Evolutionary conservation across 75 land plant genomes (phyloP).

Genomic region (Cupressus sempervirens): DNA sequence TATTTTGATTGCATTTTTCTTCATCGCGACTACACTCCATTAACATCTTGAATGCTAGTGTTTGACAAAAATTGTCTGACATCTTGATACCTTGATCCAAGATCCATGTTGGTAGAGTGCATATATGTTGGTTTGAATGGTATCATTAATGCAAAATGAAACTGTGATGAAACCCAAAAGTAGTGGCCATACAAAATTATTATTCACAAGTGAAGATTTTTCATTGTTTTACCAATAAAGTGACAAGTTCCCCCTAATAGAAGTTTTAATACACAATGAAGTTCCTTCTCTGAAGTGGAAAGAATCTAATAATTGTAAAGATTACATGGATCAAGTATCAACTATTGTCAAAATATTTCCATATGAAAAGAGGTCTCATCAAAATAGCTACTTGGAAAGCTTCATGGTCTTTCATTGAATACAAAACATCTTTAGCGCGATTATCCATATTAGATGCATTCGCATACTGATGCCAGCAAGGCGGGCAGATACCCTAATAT

Average conservation of each 20-base stretch:
- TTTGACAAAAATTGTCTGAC: neutral
- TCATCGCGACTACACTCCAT: neutral
- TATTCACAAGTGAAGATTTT: neutral
- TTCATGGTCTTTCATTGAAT: too few species aligned
- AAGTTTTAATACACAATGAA: neutral
- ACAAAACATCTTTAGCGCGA: too few species aligned
- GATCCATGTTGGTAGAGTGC: neutral
- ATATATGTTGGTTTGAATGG: slow-evolving; percentile 8
- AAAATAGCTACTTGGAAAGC: too few species aligned
- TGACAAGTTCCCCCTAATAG: neutral
- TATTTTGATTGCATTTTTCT: too few species aligned
- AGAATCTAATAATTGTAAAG: neutral
- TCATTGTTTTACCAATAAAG: neutral
- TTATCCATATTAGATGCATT: too few species aligned
- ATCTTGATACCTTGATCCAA: neutral
- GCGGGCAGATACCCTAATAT: too few species aligned
- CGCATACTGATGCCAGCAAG: too few species aligned
- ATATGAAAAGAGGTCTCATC: slow-evolving; percentile 14
- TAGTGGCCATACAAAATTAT: slow-evolving; percentile 10
- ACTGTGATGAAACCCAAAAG: slow-evolving; percentile 15
- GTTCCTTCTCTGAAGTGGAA: too few species aligned
- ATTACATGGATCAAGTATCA: slow-evolving; percentile 1
- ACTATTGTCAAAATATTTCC: neutral
- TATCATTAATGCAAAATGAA: slow-evolving; percentile 19
- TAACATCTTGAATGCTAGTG: neutral